These are phyloP conservation scores for Exobasidium cylindrosporum DNA, from an alignment of 1,284 basidiomycete genomes.

Conservation along the genomic window DNA sequence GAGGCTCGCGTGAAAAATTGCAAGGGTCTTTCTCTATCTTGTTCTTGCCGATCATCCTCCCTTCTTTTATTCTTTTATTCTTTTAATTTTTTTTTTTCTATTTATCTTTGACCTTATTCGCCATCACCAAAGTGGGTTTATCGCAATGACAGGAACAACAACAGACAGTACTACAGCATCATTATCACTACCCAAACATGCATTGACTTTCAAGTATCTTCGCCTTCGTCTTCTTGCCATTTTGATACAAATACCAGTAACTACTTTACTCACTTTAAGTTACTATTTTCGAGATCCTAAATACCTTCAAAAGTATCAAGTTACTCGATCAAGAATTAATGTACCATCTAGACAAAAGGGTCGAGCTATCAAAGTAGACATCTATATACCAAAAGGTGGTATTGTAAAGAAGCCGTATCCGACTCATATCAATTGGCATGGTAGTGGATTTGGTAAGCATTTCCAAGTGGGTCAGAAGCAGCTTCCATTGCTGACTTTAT, in stretches of 20 bases:
- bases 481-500: no score
- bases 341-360: conserved; percentile 32
- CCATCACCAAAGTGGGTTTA: no score
- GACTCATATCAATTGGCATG: conserved; percentile 30
- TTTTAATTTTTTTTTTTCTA: no score
- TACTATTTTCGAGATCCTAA: neutral
- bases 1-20: no score
- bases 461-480: no score
- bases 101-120: no score
- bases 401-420: conserved; percentile 3
- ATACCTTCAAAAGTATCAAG: neutral
- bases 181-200: neutral
- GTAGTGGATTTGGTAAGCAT: conserved; percentile 32
- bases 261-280: neutral
- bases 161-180: neutral
- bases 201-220: neutral
- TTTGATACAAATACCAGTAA: conserved; percentile 3
- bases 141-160: neutral
- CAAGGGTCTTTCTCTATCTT: no score
- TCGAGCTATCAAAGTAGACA: conserved; percentile 27
- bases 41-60: no score
- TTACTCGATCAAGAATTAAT: conserved; percentile 20
- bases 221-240: neutral
- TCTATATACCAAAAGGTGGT: conserved; percentile 26
- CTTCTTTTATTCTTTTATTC: neutral